A percentile compares a stretch with the other conserved stretches of the same genome.
Conservation (phyloP, 192 early-diverging fungal genomes). For the Kappamyces sp. region DNA sequence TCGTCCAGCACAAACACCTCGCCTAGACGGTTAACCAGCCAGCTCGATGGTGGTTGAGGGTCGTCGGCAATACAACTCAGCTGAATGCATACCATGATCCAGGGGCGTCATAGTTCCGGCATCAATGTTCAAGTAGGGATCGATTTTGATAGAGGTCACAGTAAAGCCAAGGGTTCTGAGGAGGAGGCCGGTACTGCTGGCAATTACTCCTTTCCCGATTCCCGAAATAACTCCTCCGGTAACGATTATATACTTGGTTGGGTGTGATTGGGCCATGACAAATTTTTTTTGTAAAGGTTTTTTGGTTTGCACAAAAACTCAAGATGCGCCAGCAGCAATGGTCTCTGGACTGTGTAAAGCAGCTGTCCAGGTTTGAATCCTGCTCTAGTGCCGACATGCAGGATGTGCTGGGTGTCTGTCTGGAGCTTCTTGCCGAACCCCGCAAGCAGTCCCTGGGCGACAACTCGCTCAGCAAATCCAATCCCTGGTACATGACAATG, state of each 20-base stretch:
- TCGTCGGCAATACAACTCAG: neutral
- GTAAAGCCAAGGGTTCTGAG: constrained; percentile 85
- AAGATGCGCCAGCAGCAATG: too few relatives aligned
- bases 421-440: too few relatives aligned
- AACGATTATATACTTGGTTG: constrained; percentile 87
- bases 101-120: constrained; percentile 94
- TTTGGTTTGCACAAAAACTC: too few relatives aligned
- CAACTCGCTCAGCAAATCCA: too few relatives aligned
- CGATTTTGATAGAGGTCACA: constrained; percentile 98
- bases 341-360: too few relatives aligned
- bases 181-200: constrained; percentile 91
- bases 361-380: too few relatives aligned
- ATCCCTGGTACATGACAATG: too few relatives aligned
- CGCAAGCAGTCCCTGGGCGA: too few relatives aligned
- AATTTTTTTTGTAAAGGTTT: too few relatives aligned
- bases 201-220: constrained; percentile 99
- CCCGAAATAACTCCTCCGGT: constrained; percentile 99
- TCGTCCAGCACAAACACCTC: constrained; percentile 99
- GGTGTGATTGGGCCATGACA: too few relatives aligned
- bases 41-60: neutral
- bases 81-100: constrained; percentile 74
- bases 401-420: too few relatives aligned
- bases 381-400: too few relatives aligned
- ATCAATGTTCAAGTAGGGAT: constrained; percentile 99
- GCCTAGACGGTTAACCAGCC: constrained; percentile 38